Base-by-base conservation (phyloP, 2,329 filamentous ascomycete species). In the Cryoendolithus antarcticus region DNA sequence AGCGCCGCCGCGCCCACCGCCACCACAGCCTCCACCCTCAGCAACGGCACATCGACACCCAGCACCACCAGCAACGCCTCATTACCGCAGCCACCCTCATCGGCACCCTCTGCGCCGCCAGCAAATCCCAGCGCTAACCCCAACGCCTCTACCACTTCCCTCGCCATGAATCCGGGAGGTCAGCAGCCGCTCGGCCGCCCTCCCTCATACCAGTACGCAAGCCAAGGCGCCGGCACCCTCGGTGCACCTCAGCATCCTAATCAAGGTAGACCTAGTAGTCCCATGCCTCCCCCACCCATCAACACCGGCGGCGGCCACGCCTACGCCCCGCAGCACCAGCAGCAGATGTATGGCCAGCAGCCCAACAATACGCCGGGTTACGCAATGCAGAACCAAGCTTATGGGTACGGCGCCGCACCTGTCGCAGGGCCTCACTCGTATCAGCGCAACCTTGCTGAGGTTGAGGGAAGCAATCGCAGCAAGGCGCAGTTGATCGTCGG, bases 401-500 rank as follows among this genome's bases (percentile, higher is more conserved):
- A 43, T 28, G 41, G 38, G n/a, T 43, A 43, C 24, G 41, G 41
- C 38, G 38, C 38, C 7, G 31, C 38, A 11, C 38, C 37, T 15
- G 41, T 46, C 15, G 36, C 40, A 9, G 46, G 47, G 37, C 44
- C 46, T 19, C 44, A 48, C 24, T 40, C 50, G 10, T 43, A 43
- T 24, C 38, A 41, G 32, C 44, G 48, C 37, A 35, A 38, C 19
- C 39, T 48, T 31, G 55, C 53, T 28, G 89, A 96, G 63, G 83
- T 93, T 29, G 86, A 94, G 54, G 88, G 84, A 43, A 84, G 80
- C 53, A 86, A 81, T 55, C 78, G 85, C 59, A 93, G 81, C 68
- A 95, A 95, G 70, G 84, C 91, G 39, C 91, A 96, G 69, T 71
- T 98, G 55, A 98, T 98, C 62, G 91, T 98, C 40, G 91, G 91